Conservation (phyloP, 495 filamentous ascomycete species). For the Penicillium macrosclerotiorum region DNA sequence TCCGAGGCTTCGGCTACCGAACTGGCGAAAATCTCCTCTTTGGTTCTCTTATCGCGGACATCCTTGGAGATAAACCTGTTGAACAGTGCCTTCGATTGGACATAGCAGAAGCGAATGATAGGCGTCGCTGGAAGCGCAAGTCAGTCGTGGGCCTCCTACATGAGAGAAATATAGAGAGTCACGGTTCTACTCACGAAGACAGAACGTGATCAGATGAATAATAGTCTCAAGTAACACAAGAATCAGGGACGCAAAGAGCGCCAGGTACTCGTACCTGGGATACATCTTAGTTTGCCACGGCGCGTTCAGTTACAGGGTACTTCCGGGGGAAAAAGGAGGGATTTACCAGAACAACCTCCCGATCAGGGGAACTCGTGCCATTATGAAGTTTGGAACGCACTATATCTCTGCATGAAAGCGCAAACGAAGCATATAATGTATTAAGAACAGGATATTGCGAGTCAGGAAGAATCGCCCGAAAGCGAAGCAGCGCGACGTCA, state of each 20-base stretch:
- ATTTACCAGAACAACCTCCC: constrained; percentile 73
- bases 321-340: not conserved
- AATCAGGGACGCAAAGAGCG: constrained; percentile 76
- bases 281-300: constrained; percentile 5
- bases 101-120: constrained; percentile 79
- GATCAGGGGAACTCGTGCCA: constrained; percentile 78
- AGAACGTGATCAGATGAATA: constrained; percentile 84
- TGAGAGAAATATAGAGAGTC: not conserved
- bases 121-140: constrained; percentile 59
- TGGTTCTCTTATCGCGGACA: constrained; percentile 56
- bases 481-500: constrained; percentile 26
- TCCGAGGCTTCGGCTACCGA: constrained; percentile 72
- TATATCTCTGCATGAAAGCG: constrained; percentile 1
- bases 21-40: constrained; percentile 38
- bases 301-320: constrained; percentile 1
- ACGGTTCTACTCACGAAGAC: constrained; percentile 68
- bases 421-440: too few relatives aligned
- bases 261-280: constrained; percentile 75
- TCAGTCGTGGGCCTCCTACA: constrained; percentile 17
- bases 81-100: constrained; percentile 76
- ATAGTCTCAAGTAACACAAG: constrained; percentile 77
- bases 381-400: constrained; percentile 27
- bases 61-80: constrained; percentile 73
- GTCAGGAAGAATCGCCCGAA: too few relatives aligned
- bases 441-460: too few relatives aligned